Conservation (phyloP, 768 basidiomycete species). For the Mycena leptocephala region DNA sequence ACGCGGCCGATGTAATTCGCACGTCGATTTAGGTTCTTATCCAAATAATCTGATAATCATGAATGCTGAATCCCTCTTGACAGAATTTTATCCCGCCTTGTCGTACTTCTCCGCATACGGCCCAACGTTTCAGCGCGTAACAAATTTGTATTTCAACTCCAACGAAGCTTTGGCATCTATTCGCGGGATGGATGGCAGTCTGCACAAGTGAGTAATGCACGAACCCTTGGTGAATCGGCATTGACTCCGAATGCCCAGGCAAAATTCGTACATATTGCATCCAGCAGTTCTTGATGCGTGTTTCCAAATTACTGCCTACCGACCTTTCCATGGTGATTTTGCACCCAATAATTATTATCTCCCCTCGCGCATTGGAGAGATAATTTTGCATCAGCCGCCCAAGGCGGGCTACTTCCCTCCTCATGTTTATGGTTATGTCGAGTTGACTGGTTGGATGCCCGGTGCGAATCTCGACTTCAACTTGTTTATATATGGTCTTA, state of each 20-base stretch:
- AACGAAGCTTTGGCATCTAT: slow-evolving; percentile 22
- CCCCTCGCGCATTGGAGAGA: slow-evolving; percentile 43
- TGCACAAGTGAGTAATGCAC: slow-evolving; percentile 19
- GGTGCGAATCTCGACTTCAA: slow-evolving; percentile 23
- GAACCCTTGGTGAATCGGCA: not conserved
- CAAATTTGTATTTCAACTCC: not conserved
- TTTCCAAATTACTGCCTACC: slow-evolving; percentile 51
- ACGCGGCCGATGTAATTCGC: not conserved
- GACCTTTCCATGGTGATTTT: slow-evolving; percentile 46
- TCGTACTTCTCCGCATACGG: slow-evolving; percentile 17
- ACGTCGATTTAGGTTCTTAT: slow-evolving; percentile 16
- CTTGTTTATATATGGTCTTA: slow-evolving; percentile 33
- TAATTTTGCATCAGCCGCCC: slow-evolving; percentile 38
- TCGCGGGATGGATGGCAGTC: slow-evolving; percentile 7
- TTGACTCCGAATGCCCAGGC: not conserved
- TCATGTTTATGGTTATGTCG: slow-evolving; percentile 41
- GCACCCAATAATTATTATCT: slow-evolving; percentile 51
- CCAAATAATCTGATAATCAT: not conserved
- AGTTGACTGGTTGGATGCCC: slow-evolving; percentile 48
- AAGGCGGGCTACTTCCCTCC: not conserved
- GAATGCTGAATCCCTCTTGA: not conserved
- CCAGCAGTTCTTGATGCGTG: slow-evolving; percentile 49
- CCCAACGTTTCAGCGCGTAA: slow-evolving; percentile 16
- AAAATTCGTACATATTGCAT: slow-evolving; percentile 6
- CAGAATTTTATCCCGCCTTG: slow-evolving; percentile 18